A percentile compares a stretch with the other conserved stretches of the same genome.
Conservation (phyloP, 192 early-diverging fungal species). For the Phlyctochytrium arcticum region DNA sequence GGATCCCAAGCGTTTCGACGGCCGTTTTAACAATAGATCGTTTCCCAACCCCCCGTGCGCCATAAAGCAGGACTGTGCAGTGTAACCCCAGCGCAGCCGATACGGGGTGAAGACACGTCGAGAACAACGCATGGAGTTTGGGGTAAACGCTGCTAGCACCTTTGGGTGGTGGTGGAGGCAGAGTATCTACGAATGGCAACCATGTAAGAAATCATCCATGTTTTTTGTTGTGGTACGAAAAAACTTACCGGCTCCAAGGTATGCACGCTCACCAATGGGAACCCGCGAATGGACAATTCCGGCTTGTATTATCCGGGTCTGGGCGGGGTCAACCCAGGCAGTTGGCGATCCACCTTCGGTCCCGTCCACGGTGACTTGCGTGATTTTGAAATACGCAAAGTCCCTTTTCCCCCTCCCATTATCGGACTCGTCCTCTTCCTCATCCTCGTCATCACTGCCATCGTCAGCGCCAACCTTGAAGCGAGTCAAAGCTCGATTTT, state of each 20-base stretch:
- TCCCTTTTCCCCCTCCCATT: constrained; percentile 15
- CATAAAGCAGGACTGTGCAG: constrained; percentile 72
- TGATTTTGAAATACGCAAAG: constrained; percentile 53
- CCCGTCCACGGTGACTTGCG: constrained; percentile 14
- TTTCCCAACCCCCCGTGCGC: constrained; percentile 82
- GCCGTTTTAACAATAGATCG: constrained; percentile 61
- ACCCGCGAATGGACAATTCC: constrained; percentile 60
- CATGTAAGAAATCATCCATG: neutral
- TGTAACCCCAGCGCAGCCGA: constrained; percentile 62
- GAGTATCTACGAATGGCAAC: constrained; percentile 1
- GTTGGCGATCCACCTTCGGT: constrained; percentile 2
- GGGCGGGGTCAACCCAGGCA: constrained; percentile 44
- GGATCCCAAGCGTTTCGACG: constrained; percentile 69
- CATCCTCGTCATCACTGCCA: constrained; percentile 34
- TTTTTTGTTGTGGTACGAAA: neutral
- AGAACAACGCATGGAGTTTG: constrained; percentile 21
- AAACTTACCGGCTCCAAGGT: constrained; percentile 12
- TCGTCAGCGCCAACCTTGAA: too few relatives aligned
- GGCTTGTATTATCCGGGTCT: constrained; percentile 60
- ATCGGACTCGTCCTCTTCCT: constrained; percentile 33
- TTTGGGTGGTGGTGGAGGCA: neutral
- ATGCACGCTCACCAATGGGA: constrained; percentile 21
- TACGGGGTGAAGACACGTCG: constrained; percentile 64
- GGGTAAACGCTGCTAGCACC: constrained; percentile 9
- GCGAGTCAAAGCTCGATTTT: too few relatives aligned